Conservation (phyloP, 1,284 basidiomycete species). For the Exobasidium rhododendri region DNA sequence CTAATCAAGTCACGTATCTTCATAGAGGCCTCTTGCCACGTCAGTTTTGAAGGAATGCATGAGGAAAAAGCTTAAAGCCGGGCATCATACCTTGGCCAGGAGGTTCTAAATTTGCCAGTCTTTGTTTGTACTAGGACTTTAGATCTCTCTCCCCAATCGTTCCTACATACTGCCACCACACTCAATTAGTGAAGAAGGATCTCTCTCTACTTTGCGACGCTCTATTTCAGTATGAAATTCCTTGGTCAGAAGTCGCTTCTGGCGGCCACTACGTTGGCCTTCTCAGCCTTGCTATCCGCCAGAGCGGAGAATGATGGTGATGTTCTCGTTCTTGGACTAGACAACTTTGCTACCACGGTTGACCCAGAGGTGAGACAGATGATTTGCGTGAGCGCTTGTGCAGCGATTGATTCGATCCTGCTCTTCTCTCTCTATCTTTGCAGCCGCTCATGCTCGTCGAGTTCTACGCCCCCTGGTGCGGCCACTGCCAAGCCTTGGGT, state of each 20-base stretch:
- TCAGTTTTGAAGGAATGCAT: not conserved
- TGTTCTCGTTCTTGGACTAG: slow-evolving; percentile 71
- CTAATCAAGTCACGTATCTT: not conserved
- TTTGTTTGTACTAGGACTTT: no score
- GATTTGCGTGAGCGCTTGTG: no score
- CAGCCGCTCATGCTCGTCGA: slow-evolving; percentile 85
- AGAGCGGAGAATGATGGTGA: slow-evolving; percentile 57
- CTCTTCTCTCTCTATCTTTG: slow-evolving; percentile 21
- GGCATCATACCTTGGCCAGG: no score
- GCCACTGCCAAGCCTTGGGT: slow-evolving; percentile 67
- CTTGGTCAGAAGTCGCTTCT: not conserved
- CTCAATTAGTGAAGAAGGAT: no score
- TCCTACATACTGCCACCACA: no score
- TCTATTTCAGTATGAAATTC: slow-evolving; percentile 7
- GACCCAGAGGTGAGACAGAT: slow-evolving; percentile 58
- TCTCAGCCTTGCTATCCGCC: slow-evolving; percentile 3
- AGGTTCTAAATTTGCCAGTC: no score
- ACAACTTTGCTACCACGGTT: slow-evolving; percentile 70
- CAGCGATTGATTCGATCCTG: not conserved
- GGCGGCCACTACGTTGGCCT: slow-evolving; percentile 1
- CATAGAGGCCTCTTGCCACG: not conserved
- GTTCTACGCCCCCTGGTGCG: slow-evolving; percentile 87
- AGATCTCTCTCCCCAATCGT: no score
- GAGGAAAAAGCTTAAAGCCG: not conserved
- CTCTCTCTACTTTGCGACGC: no score